Evolutionary conservation across 768 basidiomycete species (phyloP).

Genomic region (Russula sp.): DNA sequence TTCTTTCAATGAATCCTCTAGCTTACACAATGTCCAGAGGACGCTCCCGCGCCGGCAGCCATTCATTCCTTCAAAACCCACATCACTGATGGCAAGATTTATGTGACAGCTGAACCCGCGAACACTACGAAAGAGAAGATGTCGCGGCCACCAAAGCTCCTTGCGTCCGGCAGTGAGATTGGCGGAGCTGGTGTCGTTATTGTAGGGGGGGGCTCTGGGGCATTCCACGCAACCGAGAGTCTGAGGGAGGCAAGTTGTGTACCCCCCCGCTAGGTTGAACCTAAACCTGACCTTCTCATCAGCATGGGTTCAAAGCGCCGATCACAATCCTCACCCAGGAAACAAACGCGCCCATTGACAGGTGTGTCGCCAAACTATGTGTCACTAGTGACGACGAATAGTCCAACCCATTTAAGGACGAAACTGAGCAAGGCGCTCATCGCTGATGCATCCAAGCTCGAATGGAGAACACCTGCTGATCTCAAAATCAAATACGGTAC

Average conservation of each 20-base stretch:
- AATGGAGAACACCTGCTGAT: slow-evolving; percentile 65
- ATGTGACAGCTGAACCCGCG: slow-evolving; percentile 63
- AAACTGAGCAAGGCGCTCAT: slow-evolving; percentile 85
- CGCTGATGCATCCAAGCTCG: slow-evolving; percentile 71
- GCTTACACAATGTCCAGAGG: slow-evolving; percentile 46
- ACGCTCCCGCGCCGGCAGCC: slow-evolving; percentile 77
- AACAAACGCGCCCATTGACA: slow-evolving; percentile 74
- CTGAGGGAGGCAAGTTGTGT: slow-evolving; percentile 58
- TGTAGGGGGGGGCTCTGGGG: slow-evolving; percentile 79
- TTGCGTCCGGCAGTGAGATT: slow-evolving; percentile 41
- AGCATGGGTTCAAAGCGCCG: slow-evolving; percentile 73
- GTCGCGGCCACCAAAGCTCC: slow-evolving; percentile 53
- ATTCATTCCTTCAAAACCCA: slow-evolving; percentile 72
- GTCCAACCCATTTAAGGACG: slow-evolving; percentile 44
- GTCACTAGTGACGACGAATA: background rate
- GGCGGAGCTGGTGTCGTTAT: slow-evolving; percentile 67
- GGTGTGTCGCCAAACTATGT: slow-evolving; percentile 36
- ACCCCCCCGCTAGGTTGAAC: background rate
- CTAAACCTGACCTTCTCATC: slow-evolving; percentile 2
- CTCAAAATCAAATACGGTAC: slow-evolving; percentile 71
- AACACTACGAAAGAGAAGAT: slow-evolving; percentile 62
- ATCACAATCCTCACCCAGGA: slow-evolving; percentile 82
- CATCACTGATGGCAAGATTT: slow-evolving; percentile 65
- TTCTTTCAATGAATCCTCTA: slow-evolving; percentile 10
- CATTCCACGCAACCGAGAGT: slow-evolving; percentile 72